These are phyloP conservation scores for Ustilago xerochloae DNA, from an alignment of 1,284 basidiomycete species.

Conservation along the genomic window DNA sequence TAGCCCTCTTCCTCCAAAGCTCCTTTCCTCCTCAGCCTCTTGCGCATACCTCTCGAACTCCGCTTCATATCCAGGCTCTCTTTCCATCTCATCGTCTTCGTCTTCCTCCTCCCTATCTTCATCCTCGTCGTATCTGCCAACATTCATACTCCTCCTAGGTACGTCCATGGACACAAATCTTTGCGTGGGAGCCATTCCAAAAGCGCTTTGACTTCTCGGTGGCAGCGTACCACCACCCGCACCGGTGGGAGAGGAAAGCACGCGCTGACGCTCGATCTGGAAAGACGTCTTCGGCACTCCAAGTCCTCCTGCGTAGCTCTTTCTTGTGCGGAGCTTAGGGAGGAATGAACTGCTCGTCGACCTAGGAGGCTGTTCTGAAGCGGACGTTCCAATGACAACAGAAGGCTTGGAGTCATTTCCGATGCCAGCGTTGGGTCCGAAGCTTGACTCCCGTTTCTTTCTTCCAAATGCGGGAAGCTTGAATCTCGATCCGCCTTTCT, in stretches of 20 bases:
- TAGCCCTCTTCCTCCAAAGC: constrained; percentile 1
- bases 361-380: background rate
- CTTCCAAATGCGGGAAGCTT: constrained; percentile 30
- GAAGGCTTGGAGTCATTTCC: constrained; percentile 7
- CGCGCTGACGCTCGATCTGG: constrained; percentile 38
- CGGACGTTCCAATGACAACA: constrained; percentile 16
- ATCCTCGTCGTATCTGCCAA: constrained; percentile 11
- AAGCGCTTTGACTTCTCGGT: constrained; percentile 51
- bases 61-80: constrained; percentile 42
- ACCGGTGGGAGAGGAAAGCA: constrained; percentile 33
- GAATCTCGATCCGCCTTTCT: constrained; percentile 27
- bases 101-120: constrained; percentile 26
- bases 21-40: constrained; percentile 26
- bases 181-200: constrained; percentile 46
- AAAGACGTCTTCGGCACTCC: constrained; percentile 32
- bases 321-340: constrained; percentile 26
- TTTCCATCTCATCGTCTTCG: constrained; percentile 45
- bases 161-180: constrained; percentile 45
- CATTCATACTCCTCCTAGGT: constrained; percentile 36
- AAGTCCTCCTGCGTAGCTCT: constrained; percentile 38
- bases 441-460: constrained; percentile 48
- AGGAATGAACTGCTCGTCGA: constrained; percentile 14
- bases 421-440: constrained; percentile 7
- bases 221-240: constrained; percentile 13
- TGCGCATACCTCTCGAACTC: constrained; percentile 45